These are phyloP conservation scores for Podaxis sp. DNA, from an alignment of 768 basidiomycete species.

Conservation along the genomic window DNA sequence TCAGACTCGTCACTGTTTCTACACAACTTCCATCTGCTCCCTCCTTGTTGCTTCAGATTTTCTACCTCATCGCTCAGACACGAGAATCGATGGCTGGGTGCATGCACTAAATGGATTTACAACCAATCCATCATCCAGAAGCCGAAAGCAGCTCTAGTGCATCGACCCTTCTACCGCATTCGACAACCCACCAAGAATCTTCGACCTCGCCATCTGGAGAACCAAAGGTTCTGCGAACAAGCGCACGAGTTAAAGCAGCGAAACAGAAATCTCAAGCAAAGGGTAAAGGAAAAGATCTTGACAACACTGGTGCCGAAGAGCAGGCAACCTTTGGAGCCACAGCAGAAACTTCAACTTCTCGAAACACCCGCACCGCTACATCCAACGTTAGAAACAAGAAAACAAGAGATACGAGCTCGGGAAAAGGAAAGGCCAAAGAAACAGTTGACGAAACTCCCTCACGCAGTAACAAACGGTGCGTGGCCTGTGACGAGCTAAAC, in stretches of 20 bases:
- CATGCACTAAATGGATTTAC: slow-evolving; percentile 91
- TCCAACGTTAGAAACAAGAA: slow-evolving; percentile 48
- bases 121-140: slow-evolving; percentile 69
- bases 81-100: slow-evolving; percentile 82
- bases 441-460: slow-evolving; percentile 46
- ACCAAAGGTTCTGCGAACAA: slow-evolving; percentile 67
- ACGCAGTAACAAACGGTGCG: slow-evolving; percentile 65
- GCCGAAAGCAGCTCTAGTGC: slow-evolving; percentile 68
- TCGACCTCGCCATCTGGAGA: slow-evolving; percentile 33
- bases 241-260: slow-evolving; percentile 74
- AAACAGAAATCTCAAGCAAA: slow-evolving; percentile 68
- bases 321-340: slow-evolving; percentile 29
- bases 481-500: slow-evolving; percentile 28
- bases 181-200: slow-evolving; percentile 39
- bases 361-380: slow-evolving; percentile 44
- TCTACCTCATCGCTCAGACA: slow-evolving; percentile 36
- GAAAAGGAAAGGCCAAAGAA: slow-evolving; percentile 70
- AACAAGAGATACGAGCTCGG: slow-evolving; percentile 45
- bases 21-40: slow-evolving; percentile 29
- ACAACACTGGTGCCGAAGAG: slow-evolving; percentile 36
- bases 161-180: slow-evolving; percentile 43
- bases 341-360: slow-evolving; percentile 34
- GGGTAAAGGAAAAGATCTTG: slow-evolving; percentile 54
- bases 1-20: slow-evolving; percentile 29
- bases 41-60: slow-evolving; percentile 26